Percentiles rank a stretch among this genome's conserved stretches.
Conservation (phyloP, 139 green algal species). For the Chlamydomonas asymmetrica region DNA sequence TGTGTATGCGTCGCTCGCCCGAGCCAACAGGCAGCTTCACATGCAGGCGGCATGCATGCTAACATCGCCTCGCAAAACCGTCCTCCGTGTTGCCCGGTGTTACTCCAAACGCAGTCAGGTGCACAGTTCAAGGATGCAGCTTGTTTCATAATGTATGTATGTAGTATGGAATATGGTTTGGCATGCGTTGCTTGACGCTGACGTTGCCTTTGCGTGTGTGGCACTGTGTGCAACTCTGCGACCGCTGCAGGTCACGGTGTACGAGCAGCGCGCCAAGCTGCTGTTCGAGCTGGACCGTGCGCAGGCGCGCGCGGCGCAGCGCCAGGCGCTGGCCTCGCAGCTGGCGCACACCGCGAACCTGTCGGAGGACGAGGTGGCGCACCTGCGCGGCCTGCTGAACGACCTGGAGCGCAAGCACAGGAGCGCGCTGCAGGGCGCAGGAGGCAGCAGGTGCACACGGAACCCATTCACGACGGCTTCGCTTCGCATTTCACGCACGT, state of each 20-base stretch:
- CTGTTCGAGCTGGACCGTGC: slow-evolving; percentile 66
- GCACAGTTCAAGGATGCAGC: too few species aligned
- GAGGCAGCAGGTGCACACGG: slow-evolving; percentile 6
- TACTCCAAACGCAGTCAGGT: too few species aligned
- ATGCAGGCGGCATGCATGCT: too few species aligned
- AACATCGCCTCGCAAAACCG: too few species aligned
- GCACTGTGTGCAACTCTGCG: not conserved
- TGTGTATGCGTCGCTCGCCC: too few species aligned
- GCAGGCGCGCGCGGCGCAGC: slow-evolving; percentile 33
- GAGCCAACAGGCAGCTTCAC: too few species aligned
- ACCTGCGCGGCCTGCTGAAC: slow-evolving; percentile 52
- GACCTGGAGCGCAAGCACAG: slow-evolving; percentile 44
- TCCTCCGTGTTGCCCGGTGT: too few species aligned
- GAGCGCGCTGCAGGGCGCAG: not conserved
- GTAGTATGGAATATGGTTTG: not conserved
- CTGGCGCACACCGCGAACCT: slow-evolving; percentile 43
- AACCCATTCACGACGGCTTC: too few species aligned
- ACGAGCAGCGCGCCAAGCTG: slow-evolving; percentile 65
- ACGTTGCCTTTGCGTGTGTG: not conserved
- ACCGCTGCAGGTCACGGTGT: slow-evolving; percentile 44
- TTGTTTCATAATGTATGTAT: too few species aligned
- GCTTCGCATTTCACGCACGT: slow-evolving; percentile 10
- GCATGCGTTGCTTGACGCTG: not conserved
- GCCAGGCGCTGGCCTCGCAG: slow-evolving; percentile 35
- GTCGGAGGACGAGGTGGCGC: slow-evolving; percentile 48